Percentiles rank a stretch among this genome's conserved stretches.
Evolutionary conservation across 2,329 filamentous ascomycete species (phyloP).

Genomic region (Venturia aucupariae): DNA sequence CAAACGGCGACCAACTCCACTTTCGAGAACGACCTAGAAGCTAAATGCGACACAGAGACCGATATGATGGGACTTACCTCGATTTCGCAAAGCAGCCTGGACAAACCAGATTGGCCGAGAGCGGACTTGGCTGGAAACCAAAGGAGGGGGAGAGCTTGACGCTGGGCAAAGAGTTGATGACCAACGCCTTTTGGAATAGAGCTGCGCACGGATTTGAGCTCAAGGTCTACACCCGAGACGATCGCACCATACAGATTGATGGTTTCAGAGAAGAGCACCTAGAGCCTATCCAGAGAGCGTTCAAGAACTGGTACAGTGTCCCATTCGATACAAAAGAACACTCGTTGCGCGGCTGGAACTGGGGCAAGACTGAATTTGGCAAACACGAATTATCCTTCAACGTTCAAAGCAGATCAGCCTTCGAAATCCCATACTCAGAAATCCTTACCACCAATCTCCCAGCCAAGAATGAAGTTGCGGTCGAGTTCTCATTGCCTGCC

Average conservation of each 20-base stretch:
- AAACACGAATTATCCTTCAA: constrained; percentile 95
- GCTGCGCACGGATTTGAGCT: constrained; percentile 88
- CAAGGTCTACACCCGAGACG: constrained; percentile 78
- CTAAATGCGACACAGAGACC: constrained; percentile 51
- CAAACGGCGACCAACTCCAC: background rate
- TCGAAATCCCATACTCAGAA: constrained; percentile 94
- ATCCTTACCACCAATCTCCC: constrained; percentile 97
- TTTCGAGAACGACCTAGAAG: background rate
- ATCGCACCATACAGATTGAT: constrained; percentile 84
- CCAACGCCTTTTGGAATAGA: constrained; percentile 85
- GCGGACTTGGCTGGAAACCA: constrained; percentile 92
- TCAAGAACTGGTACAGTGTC: constrained; percentile 97
- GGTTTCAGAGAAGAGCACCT: constrained; percentile 92
- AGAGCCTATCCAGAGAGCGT: constrained; percentile 81
- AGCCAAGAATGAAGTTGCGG: constrained; percentile 93
- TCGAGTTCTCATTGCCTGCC: constrained; percentile 80
- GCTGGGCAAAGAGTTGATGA: constrained; percentile 77
- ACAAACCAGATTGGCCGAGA: constrained; percentile 91
- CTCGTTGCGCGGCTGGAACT: constrained; percentile 94
- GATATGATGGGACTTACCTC: constrained; percentile 94
- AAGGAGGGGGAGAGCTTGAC: constrained; percentile 84
- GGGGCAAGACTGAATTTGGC: constrained; percentile 95
- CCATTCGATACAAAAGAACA: constrained; percentile 89
- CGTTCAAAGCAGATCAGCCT: constrained; percentile 91
- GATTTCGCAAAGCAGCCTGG: constrained; percentile 88